Evolutionary conservation across 2,329 filamentous ascomycete genomes (phyloP), one percentile per base, ranked within the genome.

Genomic region (Arthrinium puccinioides): DNA sequence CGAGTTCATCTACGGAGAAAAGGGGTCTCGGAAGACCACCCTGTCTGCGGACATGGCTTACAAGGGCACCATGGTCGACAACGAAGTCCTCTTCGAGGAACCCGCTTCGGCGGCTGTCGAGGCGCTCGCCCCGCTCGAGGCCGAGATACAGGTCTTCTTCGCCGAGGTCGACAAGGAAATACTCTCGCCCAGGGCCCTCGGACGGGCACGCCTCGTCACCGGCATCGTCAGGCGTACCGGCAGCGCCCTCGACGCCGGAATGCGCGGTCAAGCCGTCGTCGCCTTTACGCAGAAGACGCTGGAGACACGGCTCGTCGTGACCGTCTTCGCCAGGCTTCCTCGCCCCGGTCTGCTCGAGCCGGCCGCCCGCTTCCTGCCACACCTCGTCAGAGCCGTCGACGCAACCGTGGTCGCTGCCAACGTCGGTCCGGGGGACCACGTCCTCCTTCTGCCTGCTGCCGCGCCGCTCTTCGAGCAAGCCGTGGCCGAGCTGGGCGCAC

Each of bases 21-120:
- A 15, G 11, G 16, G 27, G 6, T 13, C 20, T 6, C 11, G 34
- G 18, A 9, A n/a, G 4, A 20, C 18, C 9, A 27, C 21, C 14
- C 16, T 34, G 7, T 20, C 29, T n/a, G 23, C 21, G 3, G 20
- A 21, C 4, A 21, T 21, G 30, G 19, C 29, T 4, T 34, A 26
- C 29, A 33, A 39, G 37, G 23, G 37, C 10, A 39, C 27, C 19
- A 27, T 39, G 10, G 23, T 28, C 21, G 23, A 39, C 15, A 26
- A 39, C 23, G 28, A 39, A 19, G 23, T 39, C 18, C 9, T 39
- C 9, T 34, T 23, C 28, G 37, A 39, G 24, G 14, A 19, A 13
- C 10, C 20, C 21, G 14, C 33, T 26, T 5, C 19, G 6, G 13
- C 23, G 14, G 6, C 31, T 11, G 6, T 6, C 4, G n/a, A n/a